Percentiles rank a stretch among this genome's conserved stretches.
Evolutionary conservation across 2,329 filamentous ascomycete genomes (phyloP).

Genomic region (Rhinocladiella similis): DNA sequence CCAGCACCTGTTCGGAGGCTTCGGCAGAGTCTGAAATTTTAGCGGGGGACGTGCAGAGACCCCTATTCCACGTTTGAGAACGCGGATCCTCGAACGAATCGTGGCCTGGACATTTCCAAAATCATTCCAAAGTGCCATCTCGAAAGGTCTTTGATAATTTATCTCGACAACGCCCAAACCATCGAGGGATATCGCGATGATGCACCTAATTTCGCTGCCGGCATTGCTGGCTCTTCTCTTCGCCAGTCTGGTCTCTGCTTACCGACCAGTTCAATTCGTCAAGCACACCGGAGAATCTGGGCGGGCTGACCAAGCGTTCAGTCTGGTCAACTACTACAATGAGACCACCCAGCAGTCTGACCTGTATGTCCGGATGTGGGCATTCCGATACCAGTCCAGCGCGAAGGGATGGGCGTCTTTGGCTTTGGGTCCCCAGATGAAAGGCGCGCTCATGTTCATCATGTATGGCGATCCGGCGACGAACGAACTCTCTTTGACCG

Average conservation of each 20-base stretch:
- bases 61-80: not conserved
- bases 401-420: slow-evolving; percentile 29
- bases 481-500: slow-evolving; percentile 21
- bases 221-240: slow-evolving; percentile 13
- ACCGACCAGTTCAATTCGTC: slow-evolving; percentile 31
- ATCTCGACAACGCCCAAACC: no score
- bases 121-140: no score
- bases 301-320: slow-evolving; percentile 27
- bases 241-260: slow-evolving; percentile 20
- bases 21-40: not conserved
- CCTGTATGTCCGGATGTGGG: slow-evolving; percentile 28
- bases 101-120: slow-evolving; percentile 4
- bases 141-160: no score
- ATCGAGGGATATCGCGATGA: not conserved
- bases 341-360: slow-evolving; percentile 26
- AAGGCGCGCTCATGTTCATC: slow-evolving; percentile 31
- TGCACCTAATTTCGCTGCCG: slow-evolving; percentile 6
- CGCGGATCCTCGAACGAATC: not conserved
- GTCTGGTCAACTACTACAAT: slow-evolving; percentile 30
- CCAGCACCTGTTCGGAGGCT: no score
- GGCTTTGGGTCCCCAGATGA: slow-evolving; percentile 28
- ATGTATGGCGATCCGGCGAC: slow-evolving; percentile 29
- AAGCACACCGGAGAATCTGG: slow-evolving; percentile 29
- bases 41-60: not conserved
- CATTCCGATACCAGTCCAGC: slow-evolving; percentile 26